Evolutionary conservation across 306 rosid species (phyloP).

Genomic region (Vicia faba): DNA sequence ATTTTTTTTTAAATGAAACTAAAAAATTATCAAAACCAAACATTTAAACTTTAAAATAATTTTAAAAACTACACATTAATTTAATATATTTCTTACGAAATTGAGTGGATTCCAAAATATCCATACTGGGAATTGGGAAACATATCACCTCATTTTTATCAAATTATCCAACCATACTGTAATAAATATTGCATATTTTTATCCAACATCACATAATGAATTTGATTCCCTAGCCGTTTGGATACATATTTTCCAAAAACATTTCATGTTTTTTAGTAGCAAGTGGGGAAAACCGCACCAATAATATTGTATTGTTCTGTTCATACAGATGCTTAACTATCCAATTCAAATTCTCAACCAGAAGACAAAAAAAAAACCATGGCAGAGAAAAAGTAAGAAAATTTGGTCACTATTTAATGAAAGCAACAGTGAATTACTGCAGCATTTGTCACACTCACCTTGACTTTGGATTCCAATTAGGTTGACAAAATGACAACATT

Average conservation of each 20-base stretch:
- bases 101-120: no score
- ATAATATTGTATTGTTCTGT: not conserved
- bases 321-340: constrained; percentile 17
- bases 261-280: not conserved
- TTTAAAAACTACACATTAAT: no score
- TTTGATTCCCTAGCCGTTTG: not conserved
- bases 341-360: constrained; percentile 40
- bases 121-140: no score
- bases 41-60: no score
- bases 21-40: no score
- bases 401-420: constrained; percentile 35
- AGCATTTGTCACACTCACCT: constrained; percentile 49
- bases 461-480: constrained; percentile 62
- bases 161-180: no score
- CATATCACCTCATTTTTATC: no score
- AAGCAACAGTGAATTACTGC: constrained; percentile 33
- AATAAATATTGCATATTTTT: no score
- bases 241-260: not conserved
- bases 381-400: constrained; percentile 10
- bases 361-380: constrained; percentile 44
- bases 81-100: no score
- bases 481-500: constrained; percentile 41
- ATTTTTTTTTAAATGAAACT: no score
- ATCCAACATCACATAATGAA: no score
- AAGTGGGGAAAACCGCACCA: not conserved